Evolutionary conservation across 352 stramenopile genomes (phyloP).

Genomic region (Aphanomyces invadans): DNA sequence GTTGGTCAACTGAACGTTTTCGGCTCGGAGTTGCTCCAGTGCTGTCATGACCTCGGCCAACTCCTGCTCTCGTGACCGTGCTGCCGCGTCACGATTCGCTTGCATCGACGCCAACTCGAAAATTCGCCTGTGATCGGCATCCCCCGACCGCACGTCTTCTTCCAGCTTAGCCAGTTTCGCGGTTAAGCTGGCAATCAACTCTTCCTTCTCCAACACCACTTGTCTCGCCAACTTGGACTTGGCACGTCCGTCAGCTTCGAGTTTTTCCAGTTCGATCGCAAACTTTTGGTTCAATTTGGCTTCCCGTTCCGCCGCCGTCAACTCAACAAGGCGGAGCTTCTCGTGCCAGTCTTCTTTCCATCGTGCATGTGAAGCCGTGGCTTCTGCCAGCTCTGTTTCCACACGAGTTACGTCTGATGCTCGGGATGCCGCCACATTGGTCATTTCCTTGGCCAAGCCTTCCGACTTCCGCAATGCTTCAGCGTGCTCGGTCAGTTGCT

Average conservation of each 20-base stretch:
- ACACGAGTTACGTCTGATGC: slow-evolving; percentile 28
- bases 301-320: slow-evolving; percentile 36
- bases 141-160: slow-evolving; percentile 76
- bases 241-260: slow-evolving; percentile 71
- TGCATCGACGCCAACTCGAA: slow-evolving; percentile 81
- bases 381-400: slow-evolving; percentile 35
- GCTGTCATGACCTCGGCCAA: slow-evolving; percentile 38
- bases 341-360: slow-evolving; percentile 30
- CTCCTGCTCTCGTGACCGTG: slow-evolving; percentile 42
- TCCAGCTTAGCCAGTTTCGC: slow-evolving; percentile 59
- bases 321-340: slow-evolving; percentile 17
- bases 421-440: slow-evolving; percentile 44
- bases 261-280: slow-evolving; percentile 40
- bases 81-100: slow-evolving; percentile 66
- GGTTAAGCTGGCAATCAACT: slow-evolving; percentile 50
- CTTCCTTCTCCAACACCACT: slow-evolving; percentile 71
- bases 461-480: slow-evolving; percentile 47
- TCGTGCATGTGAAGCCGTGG: slow-evolving; percentile 34
- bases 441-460: slow-evolving; percentile 42
- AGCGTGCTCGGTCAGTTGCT: slow-evolving; percentile 40
- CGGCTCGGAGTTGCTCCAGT: slow-evolving; percentile 35
- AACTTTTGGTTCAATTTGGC: slow-evolving; percentile 32
- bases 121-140: slow-evolving; percentile 81
- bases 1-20: slow-evolving; percentile 33
- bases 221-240: slow-evolving; percentile 82